phyloP scores from a whole-genome alignment of 2,329 filamentous ascomycete genomes.

The Talaromyces amestolkiae region DNA sequence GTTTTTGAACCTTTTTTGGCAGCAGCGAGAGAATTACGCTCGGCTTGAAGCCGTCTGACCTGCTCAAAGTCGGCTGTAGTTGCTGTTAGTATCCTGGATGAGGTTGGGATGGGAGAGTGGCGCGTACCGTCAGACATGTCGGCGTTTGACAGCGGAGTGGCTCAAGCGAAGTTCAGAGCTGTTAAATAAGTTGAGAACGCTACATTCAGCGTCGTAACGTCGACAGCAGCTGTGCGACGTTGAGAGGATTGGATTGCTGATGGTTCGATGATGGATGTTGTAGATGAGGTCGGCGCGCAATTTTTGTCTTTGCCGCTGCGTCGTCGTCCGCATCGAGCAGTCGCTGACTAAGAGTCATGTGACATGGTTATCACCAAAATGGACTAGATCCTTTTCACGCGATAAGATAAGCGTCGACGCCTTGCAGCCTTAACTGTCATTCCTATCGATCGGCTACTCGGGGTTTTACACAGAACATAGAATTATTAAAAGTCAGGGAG shows the following conservation, averaged over 20 bases:
- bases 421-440: background rate
- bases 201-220: slow-evolving; percentile 38
- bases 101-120: slow-evolving; percentile 18
- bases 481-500: background rate
- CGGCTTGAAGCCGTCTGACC: slow-evolving; percentile 83
- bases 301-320: slow-evolving; percentile 16
- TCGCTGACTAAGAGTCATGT: slow-evolving; percentile 1
- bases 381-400: background rate
- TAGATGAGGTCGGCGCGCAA: slow-evolving; percentile 14
- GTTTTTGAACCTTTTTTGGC: slow-evolving; percentile 77
- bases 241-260: slow-evolving; percentile 12
- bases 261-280: slow-evolving; percentile 5
- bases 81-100: slow-evolving; percentile 25
- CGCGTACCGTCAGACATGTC: slow-evolving; percentile 47
- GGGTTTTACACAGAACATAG: background rate
- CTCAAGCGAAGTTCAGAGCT: slow-evolving; percentile 29
- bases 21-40: slow-evolving; percentile 79
- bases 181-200: slow-evolving; percentile 29
- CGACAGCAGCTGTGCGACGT: slow-evolving; percentile 30
- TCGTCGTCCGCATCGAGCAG: slow-evolving; percentile 9
- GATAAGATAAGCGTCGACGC: background rate
- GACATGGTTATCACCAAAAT: background rate
- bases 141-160: slow-evolving; percentile 23
- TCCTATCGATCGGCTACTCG: background rate
- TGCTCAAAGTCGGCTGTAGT: slow-evolving; percentile 73